These are phyloP conservation scores for Incumbomyces delicatus DNA, from an alignment of 2,329 filamentous ascomycete genomes.

Conservation along the genomic window DNA sequence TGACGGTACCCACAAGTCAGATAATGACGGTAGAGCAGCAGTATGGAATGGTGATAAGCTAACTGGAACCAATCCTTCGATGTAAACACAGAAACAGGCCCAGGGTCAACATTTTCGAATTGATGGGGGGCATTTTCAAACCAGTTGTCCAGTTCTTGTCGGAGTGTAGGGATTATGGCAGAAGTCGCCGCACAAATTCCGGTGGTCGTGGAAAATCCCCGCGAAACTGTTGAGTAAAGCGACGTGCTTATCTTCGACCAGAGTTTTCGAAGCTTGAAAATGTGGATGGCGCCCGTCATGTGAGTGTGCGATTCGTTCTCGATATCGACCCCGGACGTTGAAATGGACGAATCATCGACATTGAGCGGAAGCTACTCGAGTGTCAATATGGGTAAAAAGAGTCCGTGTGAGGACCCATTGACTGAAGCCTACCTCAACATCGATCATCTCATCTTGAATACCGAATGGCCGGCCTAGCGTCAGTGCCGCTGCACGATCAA, in stretches of 20 bases:
- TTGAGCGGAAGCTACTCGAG: too few species aligned
- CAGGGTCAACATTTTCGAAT: constrained; percentile 9
- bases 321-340: too few species aligned
- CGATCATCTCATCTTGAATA: constrained; percentile 21
- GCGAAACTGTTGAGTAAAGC: constrained; percentile 14
- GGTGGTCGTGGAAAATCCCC: constrained; percentile 12
- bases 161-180: constrained; percentile 13
- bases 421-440: constrained; percentile 20
- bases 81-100: constrained; percentile 8
- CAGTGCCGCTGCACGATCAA: constrained; percentile 25
- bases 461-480: constrained; percentile 25
- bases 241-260: constrained; percentile 20
- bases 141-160: constrained; percentile 23
- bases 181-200: not conserved
- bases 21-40: constrained; percentile 20
- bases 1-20: constrained; percentile 12
- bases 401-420: constrained; percentile 6
- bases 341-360: too few species aligned
- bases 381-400: too few species aligned
- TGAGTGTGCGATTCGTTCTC: constrained; percentile 8
- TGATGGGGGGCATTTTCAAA: constrained; percentile 13
- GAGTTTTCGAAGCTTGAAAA: constrained; percentile 20
- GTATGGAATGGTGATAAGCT: constrained; percentile 17
- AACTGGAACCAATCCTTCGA: constrained; percentile 12
- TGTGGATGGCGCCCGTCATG: constrained; percentile 22